Evolutionary conservation across 768 basidiomycete species (phyloP).

Genomic region (Hypholoma sublateritium): DNA sequence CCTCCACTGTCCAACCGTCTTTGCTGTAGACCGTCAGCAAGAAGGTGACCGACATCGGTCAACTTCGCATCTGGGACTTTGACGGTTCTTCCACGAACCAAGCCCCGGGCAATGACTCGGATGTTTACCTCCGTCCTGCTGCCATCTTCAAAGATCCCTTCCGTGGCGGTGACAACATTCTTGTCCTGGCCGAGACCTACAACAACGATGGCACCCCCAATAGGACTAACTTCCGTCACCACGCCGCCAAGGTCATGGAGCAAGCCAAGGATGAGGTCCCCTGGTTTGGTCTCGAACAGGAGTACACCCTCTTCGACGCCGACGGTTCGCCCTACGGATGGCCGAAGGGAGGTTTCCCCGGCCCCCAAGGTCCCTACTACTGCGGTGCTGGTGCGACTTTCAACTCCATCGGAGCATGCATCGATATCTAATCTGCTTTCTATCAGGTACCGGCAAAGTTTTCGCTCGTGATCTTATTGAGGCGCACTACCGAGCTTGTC

Average conservation of each 20-base stretch:
- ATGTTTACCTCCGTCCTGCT: constrained; percentile 96
- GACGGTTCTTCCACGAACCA: constrained; percentile 98
- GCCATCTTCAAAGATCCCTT: constrained; percentile 99
- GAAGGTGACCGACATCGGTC: constrained; percentile 82
- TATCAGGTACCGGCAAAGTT: constrained; percentile 89
- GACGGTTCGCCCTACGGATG: constrained; percentile 92
- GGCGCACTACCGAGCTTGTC: constrained; percentile 97
- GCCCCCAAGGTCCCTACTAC: constrained; percentile 99
- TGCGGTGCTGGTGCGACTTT: constrained; percentile 88
- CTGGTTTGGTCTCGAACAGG: constrained; percentile 99
- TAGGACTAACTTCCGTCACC: constrained; percentile 92
- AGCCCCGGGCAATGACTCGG: constrained; percentile 93
- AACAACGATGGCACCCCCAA: constrained; percentile 99
- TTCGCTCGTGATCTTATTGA: constrained; percentile 98
- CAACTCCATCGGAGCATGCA: background rate
- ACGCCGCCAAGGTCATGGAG: constrained; percentile 95
- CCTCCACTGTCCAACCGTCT: constrained; percentile 1
- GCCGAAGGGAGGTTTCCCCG: constrained; percentile 99
- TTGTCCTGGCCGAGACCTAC: constrained; percentile 96
- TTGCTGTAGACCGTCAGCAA: constrained; percentile 74
- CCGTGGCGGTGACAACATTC: constrained; percentile 97
- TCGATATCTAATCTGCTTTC: constrained; percentile 15
- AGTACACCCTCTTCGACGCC: constrained; percentile 95
- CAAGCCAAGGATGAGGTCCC: constrained; percentile 76
- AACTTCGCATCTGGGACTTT: constrained; percentile 98